phyloP scores from a whole-genome alignment of 108 stramenopile genomes.

The Schizochytrium sp. region DNA sequence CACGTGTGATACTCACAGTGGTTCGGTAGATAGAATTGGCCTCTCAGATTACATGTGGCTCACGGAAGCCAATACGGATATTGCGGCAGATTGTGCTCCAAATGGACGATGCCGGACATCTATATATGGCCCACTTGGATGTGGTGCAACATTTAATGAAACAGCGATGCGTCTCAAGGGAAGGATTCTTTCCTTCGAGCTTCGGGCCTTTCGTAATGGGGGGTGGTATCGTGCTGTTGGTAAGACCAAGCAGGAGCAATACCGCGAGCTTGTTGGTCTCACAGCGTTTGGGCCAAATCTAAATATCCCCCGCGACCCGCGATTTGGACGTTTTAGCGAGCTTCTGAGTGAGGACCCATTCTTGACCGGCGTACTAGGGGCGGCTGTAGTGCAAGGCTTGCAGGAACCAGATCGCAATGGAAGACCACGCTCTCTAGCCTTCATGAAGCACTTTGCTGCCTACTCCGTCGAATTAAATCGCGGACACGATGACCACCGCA shows the following conservation, averaged over 20 bases:
- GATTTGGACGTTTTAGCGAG: conserved; percentile 10
- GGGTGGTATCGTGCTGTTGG: neutral
- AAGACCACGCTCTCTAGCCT: neutral
- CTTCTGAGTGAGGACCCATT: conserved; percentile 16
- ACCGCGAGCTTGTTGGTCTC: neutral
- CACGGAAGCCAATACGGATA: neutral
- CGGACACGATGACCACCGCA: conserved; percentile 1
- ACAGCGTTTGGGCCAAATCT: neutral
- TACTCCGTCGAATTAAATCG: conserved; percentile 39
- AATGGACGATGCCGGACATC: neutral
- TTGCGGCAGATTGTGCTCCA: neutral
- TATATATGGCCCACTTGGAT: neutral
- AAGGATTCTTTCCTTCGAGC: conserved; percentile 23
- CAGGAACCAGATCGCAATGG: conserved; percentile 20
- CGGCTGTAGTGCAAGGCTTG: neutral
- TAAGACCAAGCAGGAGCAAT: neutral
- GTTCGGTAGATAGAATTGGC: neutral
- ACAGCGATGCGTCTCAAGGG: neutral
- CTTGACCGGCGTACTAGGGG: neutral
- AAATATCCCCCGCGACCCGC: conserved; percentile 44
- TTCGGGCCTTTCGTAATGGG: conserved; percentile 12
- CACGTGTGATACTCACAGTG: conserved; percentile 22
- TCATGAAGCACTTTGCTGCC: conserved; percentile 49
- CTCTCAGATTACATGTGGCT: conserved; percentile 43
- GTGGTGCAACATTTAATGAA: conserved; percentile 22